Evolutionary conservation across 805 yeast genomes (phyloP), one percentile per base, ranked within the genome.

Genomic region (Tetrapisispora pingtungensis): DNA sequence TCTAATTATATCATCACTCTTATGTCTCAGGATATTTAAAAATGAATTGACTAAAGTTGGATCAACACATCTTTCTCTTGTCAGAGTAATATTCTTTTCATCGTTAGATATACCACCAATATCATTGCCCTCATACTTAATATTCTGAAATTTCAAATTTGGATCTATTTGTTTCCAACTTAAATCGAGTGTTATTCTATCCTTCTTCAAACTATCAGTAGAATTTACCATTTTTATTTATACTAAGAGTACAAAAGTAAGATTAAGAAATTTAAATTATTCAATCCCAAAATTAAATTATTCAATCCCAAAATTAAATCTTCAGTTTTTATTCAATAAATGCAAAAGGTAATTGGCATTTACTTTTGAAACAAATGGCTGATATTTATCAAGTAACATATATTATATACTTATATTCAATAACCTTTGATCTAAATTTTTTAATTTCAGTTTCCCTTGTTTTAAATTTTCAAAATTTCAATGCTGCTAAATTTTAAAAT

Each of bases 1-100:
- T 32, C 58, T 65, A 0, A 76, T 52, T 4, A 68, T 69, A 52
- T 76, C 81, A 49, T 77, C 81, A 33, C 61, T 59, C 6, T 55
- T 56, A 42, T 61, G 61, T 33, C 68, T 55, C 32, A 62, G 43
- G 13, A 51, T 36, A 27, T 59, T 50, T 22, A 62, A 46, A 43
- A 61, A 62, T 31, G 65, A 54, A 40, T 61, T 61, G 2, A 61
- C 49, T 18, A 61, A 42, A 1, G 58, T 52, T 12, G 64, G 59
- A 44, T 56, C 49, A n/a, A 62, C 40, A 30, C 67, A 62, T 35
- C 61, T 49, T 32, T 51, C 51, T 35, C 64, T 48, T 0, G 54
- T 62, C 10, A 62, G 41, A 2, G 56, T 53, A 6, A 62, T 41
- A 13, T n/a, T 46, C 42, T 37, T 33, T 10, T 37, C 40, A 18